Conservation (phyloP, 2,329 filamentous ascomycete species). For the Trichoderma sp. region DNA sequence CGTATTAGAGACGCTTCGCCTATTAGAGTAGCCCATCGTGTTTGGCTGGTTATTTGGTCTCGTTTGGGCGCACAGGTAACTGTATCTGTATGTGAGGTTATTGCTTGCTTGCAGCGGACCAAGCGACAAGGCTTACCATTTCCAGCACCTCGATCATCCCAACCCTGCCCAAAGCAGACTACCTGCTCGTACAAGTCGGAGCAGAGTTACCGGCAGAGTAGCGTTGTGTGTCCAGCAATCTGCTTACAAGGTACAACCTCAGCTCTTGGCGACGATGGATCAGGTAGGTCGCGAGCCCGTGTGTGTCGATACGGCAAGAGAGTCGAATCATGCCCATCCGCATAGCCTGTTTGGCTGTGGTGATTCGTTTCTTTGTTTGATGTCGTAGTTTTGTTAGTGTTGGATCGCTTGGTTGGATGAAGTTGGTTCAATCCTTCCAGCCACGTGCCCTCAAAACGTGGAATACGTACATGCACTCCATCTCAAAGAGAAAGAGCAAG, state of each 20-base stretch:
- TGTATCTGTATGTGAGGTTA: background rate
- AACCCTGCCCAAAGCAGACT: background rate
- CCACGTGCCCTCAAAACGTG: background rate
- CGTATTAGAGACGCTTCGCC: conserved; percentile 8
- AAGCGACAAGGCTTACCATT: conserved; percentile 6
- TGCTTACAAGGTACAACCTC: background rate
- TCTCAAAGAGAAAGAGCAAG: background rate
- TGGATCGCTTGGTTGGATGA: background rate
- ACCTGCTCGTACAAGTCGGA: background rate
- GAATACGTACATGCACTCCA: background rate
- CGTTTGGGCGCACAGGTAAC: background rate
- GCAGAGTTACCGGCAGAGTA: background rate
- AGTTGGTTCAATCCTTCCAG: background rate
- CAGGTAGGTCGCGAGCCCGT: background rate
- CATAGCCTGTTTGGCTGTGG: background rate
- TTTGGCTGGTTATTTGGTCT: background rate
- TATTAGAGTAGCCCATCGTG: background rate
- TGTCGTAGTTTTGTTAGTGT: background rate
- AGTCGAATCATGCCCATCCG: background rate
- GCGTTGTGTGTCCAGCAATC: background rate
- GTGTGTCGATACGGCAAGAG: background rate
- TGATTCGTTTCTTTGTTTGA: background rate
- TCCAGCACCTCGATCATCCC: background rate
- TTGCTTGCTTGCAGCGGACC: background rate
- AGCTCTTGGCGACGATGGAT: conserved; percentile 4